Evolutionary conservation across 306 rosid species (phyloP).

Genomic region (Cucumis hystrix): DNA sequence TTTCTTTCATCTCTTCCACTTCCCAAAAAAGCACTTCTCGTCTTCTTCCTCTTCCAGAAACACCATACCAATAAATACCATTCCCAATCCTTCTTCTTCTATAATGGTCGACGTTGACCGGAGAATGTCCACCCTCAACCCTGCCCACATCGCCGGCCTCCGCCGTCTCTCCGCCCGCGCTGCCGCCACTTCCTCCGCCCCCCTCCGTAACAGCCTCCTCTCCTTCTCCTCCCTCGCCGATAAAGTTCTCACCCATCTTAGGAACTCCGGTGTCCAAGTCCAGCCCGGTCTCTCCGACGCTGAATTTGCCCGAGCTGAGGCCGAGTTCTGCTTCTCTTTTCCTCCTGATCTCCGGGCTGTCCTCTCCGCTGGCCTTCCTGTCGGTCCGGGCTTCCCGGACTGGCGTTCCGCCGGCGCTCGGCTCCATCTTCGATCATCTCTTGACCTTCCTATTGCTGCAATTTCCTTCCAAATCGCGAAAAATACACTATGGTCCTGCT

Average conservation of each 20-base stretch:
- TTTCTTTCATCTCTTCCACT: not conserved
- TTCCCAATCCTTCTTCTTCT: not conserved
- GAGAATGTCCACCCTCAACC: slow-evolving; percentile 86
- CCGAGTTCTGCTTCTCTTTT: slow-evolving; percentile 75
- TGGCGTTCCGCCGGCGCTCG: slow-evolving; percentile 78
- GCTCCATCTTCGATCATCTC: slow-evolving; percentile 63
- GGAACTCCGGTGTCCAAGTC: slow-evolving; percentile 51
- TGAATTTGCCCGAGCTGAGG: slow-evolving; percentile 89
- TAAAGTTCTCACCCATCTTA: slow-evolving; percentile 62
- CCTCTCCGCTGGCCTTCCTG: slow-evolving; percentile 74
- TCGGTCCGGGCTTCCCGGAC: slow-evolving; percentile 86
- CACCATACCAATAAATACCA: not conserved
- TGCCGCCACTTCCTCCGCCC: slow-evolving; percentile 31
- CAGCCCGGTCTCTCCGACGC: slow-evolving; percentile 63
- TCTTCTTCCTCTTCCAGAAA: not conserved
- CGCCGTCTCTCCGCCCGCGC: slow-evolving; percentile 94
- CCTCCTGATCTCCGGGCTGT: slow-evolving; percentile 92
- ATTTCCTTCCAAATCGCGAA: slow-evolving; percentile 79
- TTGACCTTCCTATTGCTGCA: slow-evolving; percentile 91
- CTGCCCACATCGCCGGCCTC: slow-evolving; percentile 86
- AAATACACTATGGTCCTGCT: slow-evolving; percentile 73
- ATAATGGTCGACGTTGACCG: slow-evolving; percentile 95
- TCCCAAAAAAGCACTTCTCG: not conserved
- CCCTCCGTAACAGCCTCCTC: slow-evolving; percentile 54
- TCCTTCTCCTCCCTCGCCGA: slow-evolving; percentile 64